A percentile compares a stretch with the other conserved stretches of the same genome.
These are phyloP conservation scores for Onygenales sp. DNA, from an alignment of 2,329 filamentous ascomycete genomes.

Conservation along the genomic window DNA sequence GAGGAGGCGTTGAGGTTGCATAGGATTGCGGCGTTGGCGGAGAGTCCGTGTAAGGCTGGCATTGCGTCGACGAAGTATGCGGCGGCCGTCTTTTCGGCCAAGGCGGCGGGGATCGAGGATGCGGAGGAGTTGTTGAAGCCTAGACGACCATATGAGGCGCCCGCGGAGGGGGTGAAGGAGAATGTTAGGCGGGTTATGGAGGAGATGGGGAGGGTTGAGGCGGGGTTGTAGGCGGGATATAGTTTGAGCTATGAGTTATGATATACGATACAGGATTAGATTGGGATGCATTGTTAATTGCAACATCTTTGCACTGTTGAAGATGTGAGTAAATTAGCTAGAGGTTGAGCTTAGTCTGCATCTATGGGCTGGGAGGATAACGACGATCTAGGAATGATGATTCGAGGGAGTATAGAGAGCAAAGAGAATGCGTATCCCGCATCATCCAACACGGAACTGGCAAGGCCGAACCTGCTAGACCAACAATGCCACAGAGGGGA, in stretches of 20 bases:
- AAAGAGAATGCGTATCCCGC: background rate
- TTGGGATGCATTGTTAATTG: too few species aligned
- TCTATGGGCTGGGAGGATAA: too few species aligned
- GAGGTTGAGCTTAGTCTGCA: too few species aligned
- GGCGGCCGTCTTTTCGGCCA: slow-evolving; percentile 51
- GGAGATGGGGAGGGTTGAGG: slow-evolving; percentile 33
- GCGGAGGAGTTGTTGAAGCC: slow-evolving; percentile 51
- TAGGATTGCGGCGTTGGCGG: slow-evolving; percentile 53
- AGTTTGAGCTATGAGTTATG: too few species aligned
- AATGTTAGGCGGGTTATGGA: slow-evolving; percentile 32
- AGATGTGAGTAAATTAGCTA: too few species aligned
- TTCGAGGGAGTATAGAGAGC: background rate
- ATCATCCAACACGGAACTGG: too few species aligned
- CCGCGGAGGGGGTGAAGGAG: slow-evolving; percentile 35
- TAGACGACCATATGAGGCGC: slow-evolving; percentile 51
- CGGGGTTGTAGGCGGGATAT: slow-evolving; percentile 10
- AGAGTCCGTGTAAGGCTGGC: slow-evolving; percentile 56
- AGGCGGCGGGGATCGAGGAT: slow-evolving; percentile 48
- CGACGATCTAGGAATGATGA: background rate
- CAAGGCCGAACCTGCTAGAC: too few species aligned
- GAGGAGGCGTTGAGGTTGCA: slow-evolving; percentile 54
- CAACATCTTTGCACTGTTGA: too few species aligned
- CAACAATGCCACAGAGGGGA: too few species aligned
- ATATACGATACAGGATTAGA: too few species aligned
- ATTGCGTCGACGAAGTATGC: slow-evolving; percentile 63